These are phyloP conservation scores for Nicotiana rustica DNA, from an alignment of 305 asterid genomes.

Conservation along the genomic window DNA sequence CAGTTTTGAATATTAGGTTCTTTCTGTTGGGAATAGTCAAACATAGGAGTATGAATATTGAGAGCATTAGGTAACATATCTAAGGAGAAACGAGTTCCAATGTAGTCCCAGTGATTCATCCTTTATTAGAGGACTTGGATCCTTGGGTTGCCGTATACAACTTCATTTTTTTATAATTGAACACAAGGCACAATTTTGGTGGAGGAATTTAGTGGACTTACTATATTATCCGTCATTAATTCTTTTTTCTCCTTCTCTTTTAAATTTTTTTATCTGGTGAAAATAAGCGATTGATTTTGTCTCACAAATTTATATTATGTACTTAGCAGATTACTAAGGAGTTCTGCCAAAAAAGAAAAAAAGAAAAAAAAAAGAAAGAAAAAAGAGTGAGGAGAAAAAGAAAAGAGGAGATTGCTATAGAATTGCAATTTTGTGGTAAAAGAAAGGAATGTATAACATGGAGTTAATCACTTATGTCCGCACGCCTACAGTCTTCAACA, in stretches of 20 bases:
- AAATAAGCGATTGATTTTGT: not conserved
- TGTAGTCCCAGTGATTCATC: not conserved
- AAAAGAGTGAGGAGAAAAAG: not conserved
- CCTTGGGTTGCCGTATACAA: conserved; percentile 12
- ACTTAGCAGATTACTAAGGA: conserved; percentile 13
- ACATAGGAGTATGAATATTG: conserved; percentile 47
- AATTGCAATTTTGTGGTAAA: conserved; percentile 25
- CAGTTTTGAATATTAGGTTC: conserved; percentile 60
- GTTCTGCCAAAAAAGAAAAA: not conserved
- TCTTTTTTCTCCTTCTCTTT: conserved; percentile 18
- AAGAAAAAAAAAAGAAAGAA: not conserved
- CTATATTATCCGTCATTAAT: conserved; percentile 22
- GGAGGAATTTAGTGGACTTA: conserved; percentile 34
- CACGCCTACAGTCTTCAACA: not conserved
- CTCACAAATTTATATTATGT: conserved; percentile 12
- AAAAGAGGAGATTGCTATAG: not conserved
- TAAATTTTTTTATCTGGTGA: not conserved
- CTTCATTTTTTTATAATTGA: not conserved
- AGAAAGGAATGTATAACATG: conserved; percentile 4
- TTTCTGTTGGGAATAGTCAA: conserved; percentile 45
- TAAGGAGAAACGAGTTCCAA: not conserved
- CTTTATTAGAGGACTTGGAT: not conserved
- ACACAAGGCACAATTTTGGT: conserved; percentile 27
- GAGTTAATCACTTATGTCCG: not conserved
- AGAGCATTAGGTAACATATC: conserved; percentile 38